phyloP scores from a whole-genome alignment of 108 stramenopile species.

The Conticribra guillardii region DNA sequence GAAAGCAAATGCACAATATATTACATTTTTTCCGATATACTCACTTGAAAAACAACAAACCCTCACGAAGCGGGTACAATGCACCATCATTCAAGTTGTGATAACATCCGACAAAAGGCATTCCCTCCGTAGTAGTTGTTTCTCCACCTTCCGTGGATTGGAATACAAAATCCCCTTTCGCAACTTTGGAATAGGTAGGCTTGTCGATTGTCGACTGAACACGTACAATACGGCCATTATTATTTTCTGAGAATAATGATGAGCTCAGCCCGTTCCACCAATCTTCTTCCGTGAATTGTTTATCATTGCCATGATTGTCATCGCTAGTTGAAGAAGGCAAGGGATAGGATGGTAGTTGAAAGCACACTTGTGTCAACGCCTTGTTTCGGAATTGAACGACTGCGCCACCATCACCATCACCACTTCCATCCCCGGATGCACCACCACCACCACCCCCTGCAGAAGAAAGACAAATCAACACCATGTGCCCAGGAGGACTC shows the following conservation, averaged over 20 bases:
- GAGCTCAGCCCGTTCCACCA: conserved; percentile 36
- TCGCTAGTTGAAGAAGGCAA: conserved; percentile 9
- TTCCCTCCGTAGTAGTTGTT: conserved; percentile 63
- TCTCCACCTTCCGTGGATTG: conserved; percentile 43
- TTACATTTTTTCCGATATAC: too few species aligned
- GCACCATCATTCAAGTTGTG: conserved; percentile 78
- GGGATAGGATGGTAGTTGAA: conserved; percentile 57
- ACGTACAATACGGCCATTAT: conserved; percentile 21
- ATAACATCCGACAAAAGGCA: conserved; percentile 85
- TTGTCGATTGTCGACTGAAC: conserved; percentile 31
- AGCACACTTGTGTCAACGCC: conserved; percentile 56
- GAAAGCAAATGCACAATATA: background rate
- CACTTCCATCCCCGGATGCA: conserved; percentile 12
- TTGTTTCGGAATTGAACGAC: conserved; percentile 58
- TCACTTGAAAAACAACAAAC: conserved; percentile 81
- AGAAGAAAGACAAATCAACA: conserved; percentile 38
- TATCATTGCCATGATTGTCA: conserved; percentile 14
- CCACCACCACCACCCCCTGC: conserved; percentile 7
- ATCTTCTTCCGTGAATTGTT: conserved; percentile 19
- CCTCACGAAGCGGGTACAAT: conserved; percentile 74
- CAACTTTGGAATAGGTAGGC: background rate
- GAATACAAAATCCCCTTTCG: conserved; percentile 34
- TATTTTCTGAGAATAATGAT: conserved; percentile 10
- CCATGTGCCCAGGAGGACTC: conserved; percentile 38
- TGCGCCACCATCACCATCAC: conserved; percentile 12